A percentile compares a stretch with the other conserved stretches of the same genome.
These are phyloP conservation scores for Lagenidium giganteum DNA, from an alignment of 352 stramenopile species.

Conservation along the genomic window DNA sequence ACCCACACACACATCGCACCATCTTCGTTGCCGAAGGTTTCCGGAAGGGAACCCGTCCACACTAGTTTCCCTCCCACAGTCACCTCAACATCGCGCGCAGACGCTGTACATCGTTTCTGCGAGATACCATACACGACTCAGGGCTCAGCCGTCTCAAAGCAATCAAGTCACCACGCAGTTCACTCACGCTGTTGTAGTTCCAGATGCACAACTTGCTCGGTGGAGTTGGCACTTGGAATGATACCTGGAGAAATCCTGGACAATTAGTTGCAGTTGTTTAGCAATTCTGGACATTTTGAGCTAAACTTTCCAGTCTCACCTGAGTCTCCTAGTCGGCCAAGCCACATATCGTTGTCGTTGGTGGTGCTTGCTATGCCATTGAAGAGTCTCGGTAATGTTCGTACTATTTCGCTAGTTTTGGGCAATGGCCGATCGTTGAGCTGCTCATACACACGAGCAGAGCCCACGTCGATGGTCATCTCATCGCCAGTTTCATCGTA, in stretches of 20 bases:
- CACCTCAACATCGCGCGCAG: slow-evolving; percentile 62
- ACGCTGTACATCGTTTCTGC: slow-evolving; percentile 37
- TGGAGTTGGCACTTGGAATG: slow-evolving; percentile 28
- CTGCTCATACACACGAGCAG: slow-evolving; percentile 52
- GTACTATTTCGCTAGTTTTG: slow-evolving; percentile 67
- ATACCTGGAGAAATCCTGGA: slow-evolving; percentile 45
- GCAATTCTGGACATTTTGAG: too few relatives aligned
- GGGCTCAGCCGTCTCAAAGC: too few relatives aligned
- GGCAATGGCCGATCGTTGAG: slow-evolving; percentile 34
- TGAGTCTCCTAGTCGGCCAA: slow-evolving; percentile 51
- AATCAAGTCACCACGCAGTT: neutral
- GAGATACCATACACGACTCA: slow-evolving; percentile 3
- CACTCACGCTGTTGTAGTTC: slow-evolving; percentile 77
- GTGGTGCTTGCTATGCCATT: slow-evolving; percentile 58
- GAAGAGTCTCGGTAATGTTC: slow-evolving; percentile 42
- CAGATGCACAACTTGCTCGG: slow-evolving; percentile 73
- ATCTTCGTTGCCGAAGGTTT: slow-evolving; percentile 64
- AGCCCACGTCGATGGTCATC: slow-evolving; percentile 32
- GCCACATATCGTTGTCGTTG: slow-evolving; percentile 74
- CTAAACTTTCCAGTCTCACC: slow-evolving; percentile 18
- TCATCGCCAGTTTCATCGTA: slow-evolving; percentile 65
- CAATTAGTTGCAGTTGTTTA: too few relatives aligned
- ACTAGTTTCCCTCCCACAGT: slow-evolving; percentile 51
- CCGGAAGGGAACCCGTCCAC: slow-evolving; percentile 70
- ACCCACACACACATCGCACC: slow-evolving; percentile 71